phyloP scores from a whole-genome alignment of 805 yeast genomes.

The Ogataea ramenticola region DNA sequence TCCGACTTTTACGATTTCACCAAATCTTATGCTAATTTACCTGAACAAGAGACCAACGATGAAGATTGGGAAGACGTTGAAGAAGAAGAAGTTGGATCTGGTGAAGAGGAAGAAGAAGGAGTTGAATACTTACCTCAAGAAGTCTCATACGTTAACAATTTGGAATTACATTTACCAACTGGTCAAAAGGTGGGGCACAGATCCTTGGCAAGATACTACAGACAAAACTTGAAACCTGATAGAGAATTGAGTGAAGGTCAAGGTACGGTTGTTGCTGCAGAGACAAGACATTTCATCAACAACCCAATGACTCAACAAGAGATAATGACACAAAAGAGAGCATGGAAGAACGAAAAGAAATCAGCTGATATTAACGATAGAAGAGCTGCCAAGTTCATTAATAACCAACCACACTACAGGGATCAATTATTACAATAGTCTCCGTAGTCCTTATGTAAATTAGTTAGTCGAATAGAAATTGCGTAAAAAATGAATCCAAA shows the following conservation, averaged over 20 bases:
- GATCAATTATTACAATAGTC: slow-evolving; percentile 58
- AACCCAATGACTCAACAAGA: slow-evolving; percentile 31
- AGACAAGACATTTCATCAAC: slow-evolving; percentile 49
- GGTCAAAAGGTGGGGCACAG: slow-evolving; percentile 83
- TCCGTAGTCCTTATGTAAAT: neutral
- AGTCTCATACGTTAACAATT: slow-evolving; percentile 33
- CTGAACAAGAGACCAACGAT: slow-evolving; percentile 24
- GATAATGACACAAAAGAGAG: slow-evolving; percentile 40
- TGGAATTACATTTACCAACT: slow-evolving; percentile 64
- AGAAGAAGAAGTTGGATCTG: slow-evolving; percentile 20
- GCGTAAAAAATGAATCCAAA: too few relatives aligned
- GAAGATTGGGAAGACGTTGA: slow-evolving; percentile 28
- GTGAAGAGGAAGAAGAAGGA: slow-evolving; percentile 28
- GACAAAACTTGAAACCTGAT: slow-evolving; percentile 53
- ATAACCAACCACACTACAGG: slow-evolving; percentile 79
- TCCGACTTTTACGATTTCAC: slow-evolving; percentile 82
- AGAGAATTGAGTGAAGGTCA: slow-evolving; percentile 52
- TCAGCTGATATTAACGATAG: slow-evolving; percentile 43
- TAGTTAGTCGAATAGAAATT: too few relatives aligned
- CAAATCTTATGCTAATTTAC: slow-evolving; percentile 43
- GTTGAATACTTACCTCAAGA: slow-evolving; percentile 25
- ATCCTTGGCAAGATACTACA: slow-evolving; percentile 59
- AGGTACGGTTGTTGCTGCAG: slow-evolving; percentile 71
- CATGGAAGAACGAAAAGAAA: slow-evolving; percentile 51
- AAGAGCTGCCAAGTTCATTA: slow-evolving; percentile 60